Conservation (phyloP, 768 basidiomycete species). For the Boletellus emodensis region DNA sequence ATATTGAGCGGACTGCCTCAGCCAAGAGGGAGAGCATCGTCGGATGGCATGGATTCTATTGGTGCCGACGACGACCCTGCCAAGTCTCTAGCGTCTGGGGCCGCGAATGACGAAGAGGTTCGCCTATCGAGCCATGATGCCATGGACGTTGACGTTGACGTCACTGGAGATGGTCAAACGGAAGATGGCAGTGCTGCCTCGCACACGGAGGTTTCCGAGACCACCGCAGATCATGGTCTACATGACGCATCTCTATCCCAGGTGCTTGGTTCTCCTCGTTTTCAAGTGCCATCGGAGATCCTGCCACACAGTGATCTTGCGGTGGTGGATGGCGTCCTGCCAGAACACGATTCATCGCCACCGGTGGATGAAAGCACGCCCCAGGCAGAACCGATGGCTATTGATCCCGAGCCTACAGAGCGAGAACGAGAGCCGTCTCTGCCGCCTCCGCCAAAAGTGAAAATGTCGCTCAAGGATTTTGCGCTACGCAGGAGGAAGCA, state of each 20-base stretch:
- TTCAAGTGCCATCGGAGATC: background rate
- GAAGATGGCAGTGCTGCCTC: background rate
- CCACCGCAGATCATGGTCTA: background rate
- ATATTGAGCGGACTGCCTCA: slow-evolving; percentile 14
- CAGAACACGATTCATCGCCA: background rate
- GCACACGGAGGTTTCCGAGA: background rate
- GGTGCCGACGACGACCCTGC: background rate
- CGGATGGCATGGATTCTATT: background rate
- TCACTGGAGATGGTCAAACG: slow-evolving; percentile 1
- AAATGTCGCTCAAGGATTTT: slow-evolving; percentile 56
- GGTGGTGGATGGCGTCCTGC: background rate
- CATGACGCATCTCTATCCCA: background rate
- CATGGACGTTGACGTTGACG: slow-evolving; percentile 22
- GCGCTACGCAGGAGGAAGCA: slow-evolving; percentile 52
- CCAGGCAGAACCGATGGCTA: slow-evolving; percentile 8
- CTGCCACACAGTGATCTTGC: background rate
- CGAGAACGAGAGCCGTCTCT: slow-evolving; percentile 23
- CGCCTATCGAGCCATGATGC: slow-evolving; percentile 4
- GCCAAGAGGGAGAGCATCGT: slow-evolving; percentile 2
- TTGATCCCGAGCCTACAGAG: slow-evolving; percentile 6
- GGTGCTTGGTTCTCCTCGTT: background rate
- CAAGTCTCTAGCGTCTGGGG: background rate
- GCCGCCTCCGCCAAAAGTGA: slow-evolving; percentile 46
- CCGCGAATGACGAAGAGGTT: background rate
- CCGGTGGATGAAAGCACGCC: background rate